Evolutionary conservation across 192 early-diverging fungal genomes (phyloP).

Genomic region (Chytriomyces sp.): DNA sequence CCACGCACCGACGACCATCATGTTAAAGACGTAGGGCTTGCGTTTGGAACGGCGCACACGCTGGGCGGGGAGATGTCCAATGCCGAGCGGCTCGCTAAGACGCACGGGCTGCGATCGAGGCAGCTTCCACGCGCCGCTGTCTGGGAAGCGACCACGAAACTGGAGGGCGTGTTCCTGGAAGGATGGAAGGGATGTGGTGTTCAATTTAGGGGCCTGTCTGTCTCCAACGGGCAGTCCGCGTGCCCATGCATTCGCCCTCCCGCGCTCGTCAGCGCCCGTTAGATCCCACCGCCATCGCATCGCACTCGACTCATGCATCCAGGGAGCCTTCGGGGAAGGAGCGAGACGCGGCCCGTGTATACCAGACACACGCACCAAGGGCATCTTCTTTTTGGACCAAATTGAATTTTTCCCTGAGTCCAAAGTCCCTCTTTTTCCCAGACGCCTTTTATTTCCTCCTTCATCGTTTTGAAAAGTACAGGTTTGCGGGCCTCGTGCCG

Average conservation of each 20-base stretch:
- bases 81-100: constrained; percentile 64
- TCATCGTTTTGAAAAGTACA: constrained; percentile 18
- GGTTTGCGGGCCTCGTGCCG: constrained; percentile 12
- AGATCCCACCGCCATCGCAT: background rate
- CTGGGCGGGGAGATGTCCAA: constrained; percentile 73
- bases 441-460: background rate
- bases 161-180: constrained; percentile 66
- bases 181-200: too few relatives aligned
- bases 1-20: constrained; percentile 91
- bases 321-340: background rate
- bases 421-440: background rate
- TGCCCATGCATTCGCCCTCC: too few relatives aligned
- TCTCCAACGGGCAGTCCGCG: too few relatives aligned
- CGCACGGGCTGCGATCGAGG: constrained; percentile 62
- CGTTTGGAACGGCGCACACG: constrained; percentile 67
- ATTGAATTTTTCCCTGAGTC: background rate
- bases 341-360: background rate
- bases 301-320: background rate
- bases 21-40: constrained; percentile 74
- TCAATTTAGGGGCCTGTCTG: too few relatives aligned
- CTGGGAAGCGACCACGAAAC: constrained; percentile 63
- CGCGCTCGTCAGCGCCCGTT: background rate
- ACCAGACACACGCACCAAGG: background rate
- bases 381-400: background rate
- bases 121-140: constrained; percentile 84